These are phyloP conservation scores for Penstemon barbatus DNA, from an alignment of 257 asterid species.

Conservation along the genomic window DNA sequence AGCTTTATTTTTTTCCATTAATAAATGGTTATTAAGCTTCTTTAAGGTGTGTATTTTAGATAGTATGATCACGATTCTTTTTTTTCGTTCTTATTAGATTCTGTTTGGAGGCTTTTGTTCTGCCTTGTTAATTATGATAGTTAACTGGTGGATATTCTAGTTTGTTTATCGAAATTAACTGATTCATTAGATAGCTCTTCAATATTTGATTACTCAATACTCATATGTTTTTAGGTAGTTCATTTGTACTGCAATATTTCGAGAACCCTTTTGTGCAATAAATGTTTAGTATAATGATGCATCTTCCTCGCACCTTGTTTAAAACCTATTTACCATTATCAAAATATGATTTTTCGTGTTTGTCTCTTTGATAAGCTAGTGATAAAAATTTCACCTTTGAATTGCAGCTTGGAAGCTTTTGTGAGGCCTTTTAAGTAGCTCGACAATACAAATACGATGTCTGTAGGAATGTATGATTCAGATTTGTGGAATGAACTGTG, in stretches of 20 bases:
- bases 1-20: too few species aligned
- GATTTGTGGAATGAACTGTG: too few species aligned
- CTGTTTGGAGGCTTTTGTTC: neutral
- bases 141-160: neutral
- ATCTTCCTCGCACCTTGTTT: too few species aligned
- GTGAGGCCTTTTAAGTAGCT: slow-evolving; percentile 28
- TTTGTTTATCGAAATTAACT: neutral
- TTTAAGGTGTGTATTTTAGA: neutral
- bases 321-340: too few species aligned
- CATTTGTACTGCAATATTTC: neutral
- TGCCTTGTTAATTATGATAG: neutral
- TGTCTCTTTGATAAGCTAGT: neutral
- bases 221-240: neutral
- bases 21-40: neutral
- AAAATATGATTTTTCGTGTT: neutral
- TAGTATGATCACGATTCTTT: neutral
- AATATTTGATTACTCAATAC: neutral
- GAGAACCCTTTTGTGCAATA: too few species aligned
- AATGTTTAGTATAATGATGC: too few species aligned
- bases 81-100: neutral
- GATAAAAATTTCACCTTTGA: slow-evolving; percentile 2
- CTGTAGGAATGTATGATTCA: too few species aligned
- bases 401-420: slow-evolving; percentile 62
- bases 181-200: neutral
- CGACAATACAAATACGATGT: neutral